Evolutionary conservation across 1,284 basidiomycete species (phyloP).

Genomic region (Ustilago cynodontis): DNA sequence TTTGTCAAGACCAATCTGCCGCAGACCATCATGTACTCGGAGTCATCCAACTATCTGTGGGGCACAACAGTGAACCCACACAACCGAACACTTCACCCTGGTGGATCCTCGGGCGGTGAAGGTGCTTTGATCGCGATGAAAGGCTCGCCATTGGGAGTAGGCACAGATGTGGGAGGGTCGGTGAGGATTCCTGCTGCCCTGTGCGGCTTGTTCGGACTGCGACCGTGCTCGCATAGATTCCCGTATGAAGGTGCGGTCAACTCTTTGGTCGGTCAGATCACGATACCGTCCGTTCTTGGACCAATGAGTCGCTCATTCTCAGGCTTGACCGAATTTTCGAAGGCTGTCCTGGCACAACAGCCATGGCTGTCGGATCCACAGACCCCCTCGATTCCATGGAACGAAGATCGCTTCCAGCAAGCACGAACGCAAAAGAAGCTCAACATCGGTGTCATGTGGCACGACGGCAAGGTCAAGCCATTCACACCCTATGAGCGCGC

Average conservation of each 20-base stretch:
- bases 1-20: conserved; percentile 77
- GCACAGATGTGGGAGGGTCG: conserved; percentile 80
- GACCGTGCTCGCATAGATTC: conserved; percentile 79
- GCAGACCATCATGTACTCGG: conserved; percentile 55
- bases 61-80: conserved; percentile 78
- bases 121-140: conserved; percentile 75
- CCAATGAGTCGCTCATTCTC: conserved; percentile 77
- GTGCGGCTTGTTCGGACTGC: conserved; percentile 78
- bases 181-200: conserved; percentile 78
- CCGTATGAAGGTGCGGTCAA: conserved; percentile 76
- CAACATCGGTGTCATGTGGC: conserved; percentile 69
- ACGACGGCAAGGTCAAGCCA: conserved; percentile 71
- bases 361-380: conserved; percentile 81
- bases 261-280: conserved; percentile 75
- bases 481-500: conserved; percentile 70
- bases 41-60: conserved; percentile 74
- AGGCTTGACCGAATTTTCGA: conserved; percentile 77
- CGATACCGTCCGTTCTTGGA: conserved; percentile 79
- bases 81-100: conserved; percentile 73
- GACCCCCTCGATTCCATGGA: conserved; percentile 77
- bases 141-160: conserved; percentile 76
- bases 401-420: conserved; percentile 75
- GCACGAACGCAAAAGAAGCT: conserved; percentile 40
- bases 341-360: conserved; percentile 74
- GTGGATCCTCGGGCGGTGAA: conserved; percentile 79